Conservation (phyloP, 257 asterid species). For the Jacaranda copaia region DNA sequence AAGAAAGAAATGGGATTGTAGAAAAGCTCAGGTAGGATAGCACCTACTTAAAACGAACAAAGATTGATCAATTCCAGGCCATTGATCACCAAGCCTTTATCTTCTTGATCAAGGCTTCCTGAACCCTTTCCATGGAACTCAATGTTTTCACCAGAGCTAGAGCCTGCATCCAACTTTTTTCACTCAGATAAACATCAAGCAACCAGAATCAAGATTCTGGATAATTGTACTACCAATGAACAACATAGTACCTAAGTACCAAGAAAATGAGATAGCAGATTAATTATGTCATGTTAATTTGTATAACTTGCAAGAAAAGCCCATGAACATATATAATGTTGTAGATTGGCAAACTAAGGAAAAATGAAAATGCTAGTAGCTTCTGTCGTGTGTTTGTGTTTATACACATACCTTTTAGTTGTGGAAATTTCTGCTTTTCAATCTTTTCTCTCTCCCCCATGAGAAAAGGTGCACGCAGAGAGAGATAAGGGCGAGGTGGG, state of each 20-base stretch:
- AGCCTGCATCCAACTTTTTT: not conserved
- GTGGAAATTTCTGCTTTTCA: constrained; percentile 39
- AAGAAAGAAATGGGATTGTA: constrained; percentile 30
- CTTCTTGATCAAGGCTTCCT: constrained; percentile 25
- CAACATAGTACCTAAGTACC: not conserved
- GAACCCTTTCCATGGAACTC: not conserved
- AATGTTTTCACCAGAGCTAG: not conserved
- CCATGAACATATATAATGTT: not conserved
- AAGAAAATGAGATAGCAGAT: not conserved
- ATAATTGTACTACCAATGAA: not conserved
- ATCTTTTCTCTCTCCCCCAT: constrained; percentile 49
- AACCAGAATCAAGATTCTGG: not conserved
- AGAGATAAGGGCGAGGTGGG: not conserved
- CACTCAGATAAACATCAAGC: not conserved
- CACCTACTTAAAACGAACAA: constrained; percentile 33
- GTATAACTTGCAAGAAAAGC: not conserved
- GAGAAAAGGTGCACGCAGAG: constrained; percentile 27
- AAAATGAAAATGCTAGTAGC: not conserved
- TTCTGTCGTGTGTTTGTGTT: not conserved
- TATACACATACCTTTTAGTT: constrained; percentile 49
- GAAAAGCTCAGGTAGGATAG: constrained; percentile 74
- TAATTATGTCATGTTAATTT: not conserved
- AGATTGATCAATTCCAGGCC: not conserved
- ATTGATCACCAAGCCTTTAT: not conserved
- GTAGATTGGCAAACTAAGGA: not conserved